Conservation (phyloP, 2,329 filamentous ascomycete species). For the Apiospora aurea region DNA sequence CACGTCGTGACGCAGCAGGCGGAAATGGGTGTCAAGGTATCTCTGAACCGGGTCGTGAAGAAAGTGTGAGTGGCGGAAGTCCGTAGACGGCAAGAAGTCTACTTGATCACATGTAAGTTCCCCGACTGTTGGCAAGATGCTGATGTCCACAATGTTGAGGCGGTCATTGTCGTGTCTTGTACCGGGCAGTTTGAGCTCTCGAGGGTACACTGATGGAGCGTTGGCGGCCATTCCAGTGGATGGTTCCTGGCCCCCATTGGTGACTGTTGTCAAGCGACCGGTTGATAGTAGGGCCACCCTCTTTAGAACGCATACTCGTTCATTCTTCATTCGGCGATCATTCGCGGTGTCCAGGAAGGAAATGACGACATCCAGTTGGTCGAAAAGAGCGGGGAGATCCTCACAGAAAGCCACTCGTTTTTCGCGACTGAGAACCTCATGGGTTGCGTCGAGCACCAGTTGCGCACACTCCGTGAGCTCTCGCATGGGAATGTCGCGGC, state of each 20-base stretch:
- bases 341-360: constrained; percentile 42
- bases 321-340: constrained; percentile 34
- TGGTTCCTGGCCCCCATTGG: neutral
- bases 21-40: constrained; percentile 60
- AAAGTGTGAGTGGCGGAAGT: constrained; percentile 49
- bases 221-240: constrained; percentile 35
- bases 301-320: neutral
- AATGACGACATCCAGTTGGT: neutral
- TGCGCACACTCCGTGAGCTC: constrained; percentile 35
- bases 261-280: neutral
- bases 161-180: constrained; percentile 58
- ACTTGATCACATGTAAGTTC: constrained; percentile 51
- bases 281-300: neutral
- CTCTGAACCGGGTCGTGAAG: constrained; percentile 51
- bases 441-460: constrained; percentile 25
- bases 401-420: neutral
- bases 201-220: constrained; percentile 25
- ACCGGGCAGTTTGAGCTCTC: constrained; percentile 25
- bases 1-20: constrained; percentile 62
- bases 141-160: constrained; percentile 52
- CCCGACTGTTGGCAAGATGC: constrained; percentile 55
- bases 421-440: neutral
- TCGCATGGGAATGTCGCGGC: neutral
- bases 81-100: constrained; percentile 53
- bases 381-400: neutral